phyloP scores from a whole-genome alignment of 1,284 basidiomycete species.

The Omphalotus olearius region DNA sequence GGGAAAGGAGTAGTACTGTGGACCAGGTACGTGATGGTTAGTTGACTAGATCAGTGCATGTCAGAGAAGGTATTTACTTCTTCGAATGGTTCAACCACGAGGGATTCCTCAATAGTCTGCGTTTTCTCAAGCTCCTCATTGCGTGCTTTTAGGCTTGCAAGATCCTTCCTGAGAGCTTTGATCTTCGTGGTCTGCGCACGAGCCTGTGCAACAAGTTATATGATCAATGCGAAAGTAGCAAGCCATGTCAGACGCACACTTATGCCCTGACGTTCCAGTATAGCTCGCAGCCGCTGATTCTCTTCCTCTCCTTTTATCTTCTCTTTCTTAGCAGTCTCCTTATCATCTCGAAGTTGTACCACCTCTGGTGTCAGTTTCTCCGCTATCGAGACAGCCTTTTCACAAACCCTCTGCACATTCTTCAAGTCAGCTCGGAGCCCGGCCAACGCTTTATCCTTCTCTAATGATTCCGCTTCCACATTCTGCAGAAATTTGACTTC shows the following conservation, averaged over 20 bases:
- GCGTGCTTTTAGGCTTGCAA: constrained; percentile 1
- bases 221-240: neutral
- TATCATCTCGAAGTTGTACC: constrained; percentile 2
- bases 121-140: constrained; percentile 2
- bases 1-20: neutral
- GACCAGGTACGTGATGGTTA: neutral
- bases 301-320: constrained; percentile 1
- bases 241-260: constrained; percentile 8
- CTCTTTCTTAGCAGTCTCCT: neutral
- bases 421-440: constrained; percentile 14
- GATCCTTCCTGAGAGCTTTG: constrained; percentile 4
- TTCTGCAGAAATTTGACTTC: constrained; percentile 10
- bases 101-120: neutral
- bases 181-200: constrained; percentile 2
- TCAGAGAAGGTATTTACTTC: neutral
- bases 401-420: neutral
- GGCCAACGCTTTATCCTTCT: constrained; percentile 12
- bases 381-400: constrained; percentile 7
- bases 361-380: constrained; percentile 10
- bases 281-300: constrained; percentile 9
- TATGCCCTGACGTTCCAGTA: constrained; percentile 15
- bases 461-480: constrained; percentile 7
- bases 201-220: constrained; percentile 9
- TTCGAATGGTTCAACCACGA: neutral
- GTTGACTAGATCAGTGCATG: neutral